Evolutionary conservation across 768 basidiomycete genomes (phyloP), one percentile per base, ranked within the genome.

Genomic region (Albatrellus ellisii): DNA sequence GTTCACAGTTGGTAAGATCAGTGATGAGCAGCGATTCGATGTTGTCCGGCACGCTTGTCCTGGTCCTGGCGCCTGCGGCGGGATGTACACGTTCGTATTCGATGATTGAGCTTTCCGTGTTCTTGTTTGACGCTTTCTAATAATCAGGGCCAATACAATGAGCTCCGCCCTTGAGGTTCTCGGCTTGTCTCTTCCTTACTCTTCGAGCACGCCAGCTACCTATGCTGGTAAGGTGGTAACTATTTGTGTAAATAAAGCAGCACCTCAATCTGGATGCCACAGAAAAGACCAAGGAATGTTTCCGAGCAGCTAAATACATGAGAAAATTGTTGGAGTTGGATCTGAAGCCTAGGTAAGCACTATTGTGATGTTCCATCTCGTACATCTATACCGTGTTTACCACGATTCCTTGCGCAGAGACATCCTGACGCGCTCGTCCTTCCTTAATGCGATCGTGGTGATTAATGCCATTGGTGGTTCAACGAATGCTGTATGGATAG

Each of bases 41-140:
- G 85, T 90, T 36, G 77, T 91, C 28, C 75, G 79, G 27, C 76
- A 90, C 60, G 77, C 87, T 25, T 91, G 88, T 54, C 86, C 88
- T 12, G 83, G 84, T 8, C 63, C 84, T 12, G 88, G 88, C 38
- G 83, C 79, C 18, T 89, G 87, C 50, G 86, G 87, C 22, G 86
- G 85, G 11, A 89, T 89, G 86, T 89, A 77, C 56, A 88, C 86
- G 73, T 74, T 54, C 39, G 71, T 63, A 22, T 9, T 17, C 37
- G 1, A 12, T 20, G 32, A 28, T 29, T 35, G 28, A 7, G 24
- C 6, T 17, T 4, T 42, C 35, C 21, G 20, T 6, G 10, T 5
- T 41, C 14, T 3, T 18, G 35, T 6, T 35, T 11, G 6, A n/a
- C 2, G 18, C 31, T 39, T 34, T 7, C 29, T 4, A n/a, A 38